These are phyloP conservation scores for Incumbomyces lentus DNA, from an alignment of 2,329 filamentous ascomycete genomes.

Conservation along the genomic window DNA sequence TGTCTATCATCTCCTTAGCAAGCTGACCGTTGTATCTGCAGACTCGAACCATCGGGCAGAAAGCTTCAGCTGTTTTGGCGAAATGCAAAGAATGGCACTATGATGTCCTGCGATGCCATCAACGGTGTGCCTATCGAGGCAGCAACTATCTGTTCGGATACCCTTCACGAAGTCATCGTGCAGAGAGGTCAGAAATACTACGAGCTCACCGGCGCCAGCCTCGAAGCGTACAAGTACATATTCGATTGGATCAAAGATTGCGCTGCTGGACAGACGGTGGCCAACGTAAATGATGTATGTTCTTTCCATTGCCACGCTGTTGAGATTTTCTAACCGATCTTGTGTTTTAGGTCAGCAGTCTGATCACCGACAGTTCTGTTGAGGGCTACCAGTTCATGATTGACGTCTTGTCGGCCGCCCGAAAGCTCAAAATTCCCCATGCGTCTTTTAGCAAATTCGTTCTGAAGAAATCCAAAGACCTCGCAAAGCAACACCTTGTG, in stretches of 20 bases:
- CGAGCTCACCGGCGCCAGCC: background rate
- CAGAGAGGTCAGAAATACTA: background rate
- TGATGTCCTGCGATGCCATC: constrained; percentile 1
- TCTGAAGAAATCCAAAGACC: background rate
- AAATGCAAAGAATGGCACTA: background rate
- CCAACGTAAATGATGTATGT: background rate
- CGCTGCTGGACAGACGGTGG: background rate
- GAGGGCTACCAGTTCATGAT: background rate
- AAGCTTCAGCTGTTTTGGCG: background rate
- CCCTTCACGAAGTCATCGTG: background rate
- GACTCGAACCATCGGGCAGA: background rate
- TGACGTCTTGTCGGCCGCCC: background rate
- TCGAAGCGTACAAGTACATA: constrained; percentile 2
- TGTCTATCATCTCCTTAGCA: background rate
- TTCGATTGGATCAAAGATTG: constrained; percentile 7
- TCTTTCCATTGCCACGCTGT: background rate
- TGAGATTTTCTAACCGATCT: background rate
- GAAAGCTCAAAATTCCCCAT: constrained; percentile 3
- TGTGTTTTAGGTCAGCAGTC: background rate
- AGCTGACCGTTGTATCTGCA: background rate
- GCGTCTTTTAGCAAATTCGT: constrained; percentile 5
- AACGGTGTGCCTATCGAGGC: constrained; percentile 1
- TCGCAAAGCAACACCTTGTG: background rate
- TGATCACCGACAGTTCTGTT: background rate
- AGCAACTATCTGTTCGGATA: constrained; percentile 2